These are phyloP conservation scores for Earliella scabrosa DNA, from an alignment of 1,284 basidiomycete species.

Conservation along the genomic window DNA sequence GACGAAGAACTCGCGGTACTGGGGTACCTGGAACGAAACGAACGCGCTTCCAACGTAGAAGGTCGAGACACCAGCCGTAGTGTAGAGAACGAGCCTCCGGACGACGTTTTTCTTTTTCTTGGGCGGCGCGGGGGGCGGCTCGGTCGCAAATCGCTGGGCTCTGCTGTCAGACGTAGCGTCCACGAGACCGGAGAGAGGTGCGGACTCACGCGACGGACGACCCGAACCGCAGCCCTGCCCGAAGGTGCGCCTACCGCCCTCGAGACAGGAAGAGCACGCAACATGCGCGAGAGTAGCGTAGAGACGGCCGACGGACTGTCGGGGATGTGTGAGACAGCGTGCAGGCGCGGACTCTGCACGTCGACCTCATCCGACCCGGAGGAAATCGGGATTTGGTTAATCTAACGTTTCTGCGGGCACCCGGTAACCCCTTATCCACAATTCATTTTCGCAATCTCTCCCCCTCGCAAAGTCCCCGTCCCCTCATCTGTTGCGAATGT, in stretches of 20 bases:
- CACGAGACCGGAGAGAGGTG: background rate
- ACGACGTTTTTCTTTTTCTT: conserved; percentile 60
- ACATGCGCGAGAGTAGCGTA: conserved; percentile 47
- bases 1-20: conserved; percentile 83
- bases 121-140: conserved; percentile 41
- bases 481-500: no score
- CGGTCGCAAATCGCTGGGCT: conserved; percentile 60
- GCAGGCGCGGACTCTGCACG: conserved; percentile 20
- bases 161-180: conserved; percentile 13
- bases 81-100: conserved; percentile 59
- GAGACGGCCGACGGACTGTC: conserved; percentile 27
- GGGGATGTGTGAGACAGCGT: conserved; percentile 23
- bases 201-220: conserved; percentile 56
- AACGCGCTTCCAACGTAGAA: conserved; percentile 84
- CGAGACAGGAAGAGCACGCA: conserved; percentile 59
- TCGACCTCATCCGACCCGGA: conserved; percentile 14
- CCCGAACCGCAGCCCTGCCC: conserved; percentile 49
- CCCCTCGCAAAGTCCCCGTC: no score
- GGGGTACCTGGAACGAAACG: conserved; percentile 71
- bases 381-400: conserved; percentile 23
- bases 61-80: conserved; percentile 66
- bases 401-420: background rate
- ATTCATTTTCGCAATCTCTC: no score
- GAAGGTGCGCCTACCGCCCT: conserved; percentile 52
- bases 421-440: conserved; percentile 1